Evolutionary conservation across 1,284 basidiomycete species (phyloP).

Genomic region (Ustilago xerochloae): DNA sequence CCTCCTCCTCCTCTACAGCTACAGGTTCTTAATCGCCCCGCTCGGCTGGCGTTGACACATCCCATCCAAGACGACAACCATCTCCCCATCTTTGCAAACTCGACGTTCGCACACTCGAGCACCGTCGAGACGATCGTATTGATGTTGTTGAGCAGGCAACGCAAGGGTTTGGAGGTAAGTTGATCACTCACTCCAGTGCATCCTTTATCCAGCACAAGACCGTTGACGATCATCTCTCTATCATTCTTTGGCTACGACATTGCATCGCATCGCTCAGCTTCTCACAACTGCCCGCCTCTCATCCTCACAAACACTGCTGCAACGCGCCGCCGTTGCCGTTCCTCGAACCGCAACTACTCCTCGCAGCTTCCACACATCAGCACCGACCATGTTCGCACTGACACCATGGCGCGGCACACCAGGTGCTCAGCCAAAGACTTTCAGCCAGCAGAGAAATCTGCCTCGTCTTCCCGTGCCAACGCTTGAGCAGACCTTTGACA

Average conservation of each 20-base stretch:
- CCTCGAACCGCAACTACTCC: constrained; percentile 3
- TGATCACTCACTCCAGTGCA: not conserved
- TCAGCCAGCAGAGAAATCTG: constrained; percentile 67
- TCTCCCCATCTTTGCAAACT: constrained; percentile 4
- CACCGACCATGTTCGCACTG: constrained; percentile 67
- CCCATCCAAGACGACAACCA: constrained; percentile 9
- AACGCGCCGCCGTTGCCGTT: constrained; percentile 14
- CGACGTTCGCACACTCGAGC: constrained; percentile 26
- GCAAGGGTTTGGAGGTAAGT: constrained; percentile 44
- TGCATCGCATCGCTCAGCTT: constrained; percentile 31
- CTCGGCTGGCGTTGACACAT: constrained; percentile 1
- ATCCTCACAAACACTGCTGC: constrained; percentile 13
- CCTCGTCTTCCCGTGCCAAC: constrained; percentile 87
- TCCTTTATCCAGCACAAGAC: not conserved
- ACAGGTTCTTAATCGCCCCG: constrained; percentile 2
- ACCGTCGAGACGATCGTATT: constrained; percentile 32
- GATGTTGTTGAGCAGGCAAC: constrained; percentile 48
- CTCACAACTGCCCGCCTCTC: constrained; percentile 28
- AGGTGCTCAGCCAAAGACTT: constrained; percentile 68
- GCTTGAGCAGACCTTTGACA: constrained; percentile 79
- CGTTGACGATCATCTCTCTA: not conserved
- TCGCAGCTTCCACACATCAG: constrained; percentile 30
- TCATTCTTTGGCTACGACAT: not conserved
- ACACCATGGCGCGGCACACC: constrained; percentile 63
- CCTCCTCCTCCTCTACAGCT: not conserved